phyloP scores from a whole-genome alignment of 2,329 filamentous ascomycete species.

The Arthrobotrys pseudoclavata region DNA sequence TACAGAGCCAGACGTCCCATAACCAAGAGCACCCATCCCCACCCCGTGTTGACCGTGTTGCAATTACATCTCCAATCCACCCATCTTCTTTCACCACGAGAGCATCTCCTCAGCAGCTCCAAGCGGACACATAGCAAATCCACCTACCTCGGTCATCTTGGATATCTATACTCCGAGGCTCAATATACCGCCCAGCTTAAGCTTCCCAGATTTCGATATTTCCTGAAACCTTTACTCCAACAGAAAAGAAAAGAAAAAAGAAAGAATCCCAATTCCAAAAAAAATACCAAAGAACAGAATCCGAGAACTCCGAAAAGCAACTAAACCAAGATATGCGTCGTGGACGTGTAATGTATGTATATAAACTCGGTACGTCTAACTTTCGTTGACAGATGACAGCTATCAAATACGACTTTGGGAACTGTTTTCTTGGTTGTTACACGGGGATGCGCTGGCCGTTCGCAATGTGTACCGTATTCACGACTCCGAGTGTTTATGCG shows the following conservation, averaged over 20 bases:
- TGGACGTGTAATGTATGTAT: constrained; percentile 7
- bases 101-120: constrained; percentile 16
- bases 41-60: constrained; percentile 52
- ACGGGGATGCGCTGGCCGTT: constrained; percentile 14
- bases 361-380: background rate
- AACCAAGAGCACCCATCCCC: background rate
- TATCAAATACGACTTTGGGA: background rate
- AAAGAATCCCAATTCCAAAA: background rate
- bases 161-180: background rate
- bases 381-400: constrained; percentile 1
- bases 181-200: constrained; percentile 7
- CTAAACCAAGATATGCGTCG: background rate
- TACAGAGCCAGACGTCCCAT: constrained; percentile 5
- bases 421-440: background rate
- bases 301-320: constrained; percentile 19
- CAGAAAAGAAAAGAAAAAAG: background rate
- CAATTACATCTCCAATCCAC: constrained; percentile 15
- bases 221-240: background rate
- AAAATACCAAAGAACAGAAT: constrained; percentile 6
- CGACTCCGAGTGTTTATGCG: background rate
- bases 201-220: constrained; percentile 3
- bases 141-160: constrained; percentile 53
- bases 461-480: background rate
- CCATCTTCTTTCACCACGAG: constrained; percentile 4
- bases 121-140: background rate